Evolutionary conservation across 1,284 basidiomycete species (phyloP).

Genomic region (Microbotryomycetes sp.): DNA sequence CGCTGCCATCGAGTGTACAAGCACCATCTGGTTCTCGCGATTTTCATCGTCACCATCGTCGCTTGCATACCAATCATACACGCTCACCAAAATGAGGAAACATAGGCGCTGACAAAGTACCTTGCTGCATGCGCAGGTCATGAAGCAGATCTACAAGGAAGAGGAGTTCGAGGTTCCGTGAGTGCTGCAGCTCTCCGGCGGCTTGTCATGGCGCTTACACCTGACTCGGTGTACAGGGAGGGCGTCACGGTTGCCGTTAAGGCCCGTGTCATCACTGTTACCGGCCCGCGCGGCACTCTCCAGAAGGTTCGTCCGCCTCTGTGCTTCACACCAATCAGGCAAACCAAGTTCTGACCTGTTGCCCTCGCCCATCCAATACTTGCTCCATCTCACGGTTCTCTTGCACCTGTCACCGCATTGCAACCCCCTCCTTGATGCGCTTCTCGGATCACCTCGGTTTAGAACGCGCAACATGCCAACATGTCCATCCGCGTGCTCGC

Average conservation of each 20-base stretch:
- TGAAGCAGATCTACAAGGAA: slow-evolving; percentile 85
- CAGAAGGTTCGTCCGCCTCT: slow-evolving; percentile 51
- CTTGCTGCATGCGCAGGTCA: slow-evolving; percentile 46
- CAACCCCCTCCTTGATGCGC: too few relatives aligned
- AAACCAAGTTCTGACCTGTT: too few relatives aligned
- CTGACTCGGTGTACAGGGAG: slow-evolving; percentile 47
- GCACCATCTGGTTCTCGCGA: too few relatives aligned
- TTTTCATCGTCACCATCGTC: too few relatives aligned
- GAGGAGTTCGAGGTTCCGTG: slow-evolving; percentile 84
- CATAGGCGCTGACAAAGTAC: background rate
- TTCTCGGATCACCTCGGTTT: too few relatives aligned
- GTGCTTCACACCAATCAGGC: background rate
- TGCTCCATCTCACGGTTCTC: too few relatives aligned
- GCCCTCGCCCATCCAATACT: too few relatives aligned
- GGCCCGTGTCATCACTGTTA: slow-evolving; percentile 79
- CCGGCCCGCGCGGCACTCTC: slow-evolving; percentile 80
- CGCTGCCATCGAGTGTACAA: too few relatives aligned
- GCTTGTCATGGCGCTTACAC: too few relatives aligned
- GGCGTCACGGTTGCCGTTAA: slow-evolving; percentile 77
- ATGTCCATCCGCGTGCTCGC: slow-evolving; percentile 86
- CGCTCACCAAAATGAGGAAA: too few relatives aligned
- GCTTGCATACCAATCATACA: too few relatives aligned
- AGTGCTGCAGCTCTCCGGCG: slow-evolving; percentile 1
- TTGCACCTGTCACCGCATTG: too few relatives aligned
- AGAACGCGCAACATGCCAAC: slow-evolving; percentile 82